Evolutionary conservation across 139 green algal genomes (phyloP), one percentile per base, ranked within the genome.

Genomic region (Pycnococcus provasolii): DNA sequence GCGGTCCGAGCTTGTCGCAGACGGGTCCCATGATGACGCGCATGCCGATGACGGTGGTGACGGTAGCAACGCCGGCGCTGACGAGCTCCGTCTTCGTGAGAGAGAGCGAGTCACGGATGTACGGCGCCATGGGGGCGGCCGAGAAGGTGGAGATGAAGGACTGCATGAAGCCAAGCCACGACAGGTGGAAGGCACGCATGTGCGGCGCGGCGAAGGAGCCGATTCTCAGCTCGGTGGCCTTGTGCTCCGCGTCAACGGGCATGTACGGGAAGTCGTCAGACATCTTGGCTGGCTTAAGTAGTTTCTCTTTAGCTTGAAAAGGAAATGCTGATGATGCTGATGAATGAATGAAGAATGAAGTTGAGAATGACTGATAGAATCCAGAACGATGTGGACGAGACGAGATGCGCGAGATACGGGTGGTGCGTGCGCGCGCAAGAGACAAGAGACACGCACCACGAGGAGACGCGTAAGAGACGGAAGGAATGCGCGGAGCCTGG

Each of bases 81-180:
- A 45, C 64, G 41, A 85, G 66, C 45, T 85, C 67, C 7, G 57
- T 60, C 72, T 87, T 87, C 44, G 77, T 88, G 1, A 94, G 70
- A 61, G 78, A 70, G 0, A 96, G 61, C 78, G 90, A 75, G 48
- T 94, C 77, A 26, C 86, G 82, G 45, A 95, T 88, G 53, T 88
- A 69, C 3, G 88, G 79, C 11, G 88, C 68, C 63, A 94, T 73
- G 26, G 87, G 82, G 2, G 86, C 86, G 1, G 86, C 84, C 2
- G 90, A 88, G 67, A 97, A 97, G 7, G 87, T 90, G n/a, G 89
- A 90, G 6, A 94, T 64, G 80, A 97, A 97, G 15, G 86, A 85
- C 6, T 86, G 70, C 73, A 94, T 91, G 81, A 95, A 95, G 39
- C 74, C 70, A 8, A 95, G 67, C 90, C 90, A 95, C 0, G 81